A percentile compares a stretch with the other conserved stretches of the same genome.
These are phyloP conservation scores for Coemansia sp. DNA, from an alignment of 192 early-diverging fungal species.

Conservation along the genomic window DNA sequence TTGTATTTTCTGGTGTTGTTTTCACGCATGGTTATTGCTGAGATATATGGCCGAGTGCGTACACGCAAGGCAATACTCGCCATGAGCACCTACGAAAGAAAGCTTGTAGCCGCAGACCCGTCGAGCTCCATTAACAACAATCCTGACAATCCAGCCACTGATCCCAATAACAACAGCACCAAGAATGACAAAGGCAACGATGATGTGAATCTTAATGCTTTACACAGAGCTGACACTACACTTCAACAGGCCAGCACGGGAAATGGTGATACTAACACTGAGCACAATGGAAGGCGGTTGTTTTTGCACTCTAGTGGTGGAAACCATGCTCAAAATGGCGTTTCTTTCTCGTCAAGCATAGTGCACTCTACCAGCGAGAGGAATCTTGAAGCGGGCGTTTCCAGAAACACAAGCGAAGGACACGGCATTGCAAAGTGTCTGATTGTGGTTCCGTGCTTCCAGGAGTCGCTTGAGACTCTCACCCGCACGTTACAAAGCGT, in stretches of 20 bases:
- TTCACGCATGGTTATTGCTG: constrained; percentile 33
- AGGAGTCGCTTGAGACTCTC: constrained; percentile 37
- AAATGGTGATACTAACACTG: not conserved
- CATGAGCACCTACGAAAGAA: constrained; percentile 1
- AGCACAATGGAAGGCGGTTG: not conserved
- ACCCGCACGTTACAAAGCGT: constrained; percentile 45
- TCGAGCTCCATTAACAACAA: not conserved
- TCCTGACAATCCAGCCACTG: not conserved
- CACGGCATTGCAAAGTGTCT: constrained; percentile 26
- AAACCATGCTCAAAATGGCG: not conserved
- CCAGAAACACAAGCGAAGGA: not conserved
- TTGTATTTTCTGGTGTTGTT: constrained; percentile 44
- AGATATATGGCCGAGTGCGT: constrained; percentile 33
- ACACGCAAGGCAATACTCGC: constrained; percentile 34
- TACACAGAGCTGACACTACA: not conserved
- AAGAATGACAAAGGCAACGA: not conserved
- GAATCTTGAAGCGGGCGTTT: constrained; percentile 12
- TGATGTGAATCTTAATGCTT: not conserved
- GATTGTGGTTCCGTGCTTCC: constrained; percentile 47
- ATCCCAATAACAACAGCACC: not conserved
- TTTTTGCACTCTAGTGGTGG: not conserved
- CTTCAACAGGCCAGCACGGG: not conserved
- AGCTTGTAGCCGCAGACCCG: constrained; percentile 5
- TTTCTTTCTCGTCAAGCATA: not conserved
- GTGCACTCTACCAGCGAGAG: constrained; percentile 3